Conservation (phyloP, 441 rosid species). For the Manihot esculenta region DNA sequence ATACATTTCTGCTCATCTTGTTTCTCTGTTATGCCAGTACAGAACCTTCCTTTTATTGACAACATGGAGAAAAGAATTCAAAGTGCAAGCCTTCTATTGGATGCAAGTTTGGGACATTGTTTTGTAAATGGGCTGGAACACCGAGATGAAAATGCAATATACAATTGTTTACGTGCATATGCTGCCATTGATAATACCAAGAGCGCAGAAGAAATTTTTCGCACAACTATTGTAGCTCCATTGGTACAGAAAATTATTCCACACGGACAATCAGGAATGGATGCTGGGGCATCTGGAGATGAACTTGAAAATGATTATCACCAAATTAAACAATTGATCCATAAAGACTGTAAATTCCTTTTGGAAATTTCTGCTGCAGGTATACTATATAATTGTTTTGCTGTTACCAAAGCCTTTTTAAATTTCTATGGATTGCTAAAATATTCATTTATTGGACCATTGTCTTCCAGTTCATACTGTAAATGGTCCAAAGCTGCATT, state of each 20-base stretch:
- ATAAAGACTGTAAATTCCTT: conserved; percentile 75
- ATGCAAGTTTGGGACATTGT: conserved; percentile 97
- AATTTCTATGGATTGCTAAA: neutral
- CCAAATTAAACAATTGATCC: conserved; percentile 61
- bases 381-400: conserved; percentile 21
- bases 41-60: conserved; percentile 93
- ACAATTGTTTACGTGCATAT: conserved; percentile 93
- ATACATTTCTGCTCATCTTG: conserved; percentile 43
- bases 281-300: conserved; percentile 56
- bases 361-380: conserved; percentile 84
- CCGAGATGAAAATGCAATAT: conserved; percentile 78
- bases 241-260: conserved; percentile 60
- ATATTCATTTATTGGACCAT: neutral
- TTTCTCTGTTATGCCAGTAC: conserved; percentile 75
- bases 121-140: conserved; percentile 86
- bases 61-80: conserved; percentile 97
- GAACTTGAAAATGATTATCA: conserved; percentile 78
- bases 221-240: conserved; percentile 75
- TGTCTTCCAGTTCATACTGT: neutral
- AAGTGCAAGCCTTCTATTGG: conserved; percentile 78
- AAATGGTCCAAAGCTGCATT: neutral
- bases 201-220: conserved; percentile 83
- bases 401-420: conserved; percentile 1
- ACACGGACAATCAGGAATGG: conserved; percentile 47
- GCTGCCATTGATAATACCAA: conserved; percentile 86